Percentiles rank a stretch among this genome's conserved stretches.
These are phyloP conservation scores for Cicer chorassanicum DNA, from an alignment of 306 rosid species.

Conservation along the genomic window DNA sequence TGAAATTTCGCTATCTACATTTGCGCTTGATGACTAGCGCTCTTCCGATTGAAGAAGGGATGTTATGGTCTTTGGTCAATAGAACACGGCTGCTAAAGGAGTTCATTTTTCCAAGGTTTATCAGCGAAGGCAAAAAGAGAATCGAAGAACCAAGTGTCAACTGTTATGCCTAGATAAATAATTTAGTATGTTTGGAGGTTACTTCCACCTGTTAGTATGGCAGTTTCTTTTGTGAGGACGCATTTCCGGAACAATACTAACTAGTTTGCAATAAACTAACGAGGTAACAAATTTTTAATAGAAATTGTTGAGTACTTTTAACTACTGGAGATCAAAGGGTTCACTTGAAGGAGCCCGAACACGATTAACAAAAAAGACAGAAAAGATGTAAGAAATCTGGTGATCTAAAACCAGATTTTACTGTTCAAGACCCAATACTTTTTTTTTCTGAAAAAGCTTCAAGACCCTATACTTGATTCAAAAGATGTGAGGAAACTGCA, in stretches of 20 bases:
- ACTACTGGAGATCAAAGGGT: neutral
- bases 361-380: neutral
- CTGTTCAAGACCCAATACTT: neutral
- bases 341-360: neutral
- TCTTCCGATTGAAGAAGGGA: neutral
- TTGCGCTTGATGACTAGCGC: neutral
- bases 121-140: neutral
- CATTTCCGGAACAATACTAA: neutral
- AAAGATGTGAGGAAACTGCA: neutral
- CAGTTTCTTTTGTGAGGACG: neutral
- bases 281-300: neutral
- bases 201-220: neutral
- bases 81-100: neutral
- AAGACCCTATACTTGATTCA: neutral
- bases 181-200: neutral
- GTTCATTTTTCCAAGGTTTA: conserved; percentile 3
- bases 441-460: neutral
- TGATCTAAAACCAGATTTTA: neutral
- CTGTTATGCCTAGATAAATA: neutral
- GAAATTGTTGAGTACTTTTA: neutral
- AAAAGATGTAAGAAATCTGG: conserved; percentile 14
- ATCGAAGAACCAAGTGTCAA: neutral
- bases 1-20: neutral
- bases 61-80: neutral
- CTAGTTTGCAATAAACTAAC: conserved; percentile 10